phyloP scores from a whole-genome alignment of 2,329 filamentous ascomycete genomes.

The Fusarium praegraminearum region DNA sequence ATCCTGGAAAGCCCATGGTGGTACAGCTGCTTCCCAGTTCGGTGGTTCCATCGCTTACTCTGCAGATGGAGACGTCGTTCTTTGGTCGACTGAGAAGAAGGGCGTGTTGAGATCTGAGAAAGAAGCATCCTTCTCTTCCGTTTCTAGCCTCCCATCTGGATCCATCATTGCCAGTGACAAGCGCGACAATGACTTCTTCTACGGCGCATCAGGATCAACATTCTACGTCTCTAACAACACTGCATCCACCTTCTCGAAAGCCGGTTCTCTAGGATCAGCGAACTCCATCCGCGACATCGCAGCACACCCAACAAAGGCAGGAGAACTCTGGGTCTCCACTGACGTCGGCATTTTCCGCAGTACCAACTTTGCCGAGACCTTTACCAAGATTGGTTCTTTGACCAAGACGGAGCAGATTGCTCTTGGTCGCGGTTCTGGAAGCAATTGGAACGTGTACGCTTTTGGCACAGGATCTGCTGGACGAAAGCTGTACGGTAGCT shows the following conservation, averaged over 20 bases:
- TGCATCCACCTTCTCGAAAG: slow-evolving; percentile 59
- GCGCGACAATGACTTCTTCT: slow-evolving; percentile 64
- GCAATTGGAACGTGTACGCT: slow-evolving; percentile 61
- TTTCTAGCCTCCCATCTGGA: slow-evolving; percentile 58
- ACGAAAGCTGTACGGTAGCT: slow-evolving; percentile 59
- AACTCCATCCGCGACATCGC: slow-evolving; percentile 66
- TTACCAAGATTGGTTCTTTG: slow-evolving; percentile 56
- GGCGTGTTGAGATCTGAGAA: slow-evolving; percentile 59
- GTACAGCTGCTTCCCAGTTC: slow-evolving; percentile 57
- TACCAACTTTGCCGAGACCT: slow-evolving; percentile 63
- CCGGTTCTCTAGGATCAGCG: slow-evolving; percentile 54
- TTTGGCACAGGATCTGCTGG: slow-evolving; percentile 59
- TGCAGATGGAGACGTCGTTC: slow-evolving; percentile 62
- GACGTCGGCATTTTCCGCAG: slow-evolving; percentile 66
- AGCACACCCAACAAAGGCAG: slow-evolving; percentile 66
- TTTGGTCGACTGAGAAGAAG: slow-evolving; percentile 58
- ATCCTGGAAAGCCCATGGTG: slow-evolving; percentile 62
- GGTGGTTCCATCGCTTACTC: slow-evolving; percentile 64
- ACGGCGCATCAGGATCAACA: slow-evolving; percentile 58
- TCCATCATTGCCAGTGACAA: slow-evolving; percentile 67
- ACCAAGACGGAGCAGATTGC: slow-evolving; percentile 58
- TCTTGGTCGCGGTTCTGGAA: slow-evolving; percentile 56
- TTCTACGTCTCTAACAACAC: slow-evolving; percentile 66
- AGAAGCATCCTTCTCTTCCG: slow-evolving; percentile 57
- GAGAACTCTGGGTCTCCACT: slow-evolving; percentile 70